Evolutionary conservation across 2,329 filamentous ascomycete species (phyloP), one percentile per base, ranked within the genome.

Genomic region (Drechslerella coelobrocha): DNA sequence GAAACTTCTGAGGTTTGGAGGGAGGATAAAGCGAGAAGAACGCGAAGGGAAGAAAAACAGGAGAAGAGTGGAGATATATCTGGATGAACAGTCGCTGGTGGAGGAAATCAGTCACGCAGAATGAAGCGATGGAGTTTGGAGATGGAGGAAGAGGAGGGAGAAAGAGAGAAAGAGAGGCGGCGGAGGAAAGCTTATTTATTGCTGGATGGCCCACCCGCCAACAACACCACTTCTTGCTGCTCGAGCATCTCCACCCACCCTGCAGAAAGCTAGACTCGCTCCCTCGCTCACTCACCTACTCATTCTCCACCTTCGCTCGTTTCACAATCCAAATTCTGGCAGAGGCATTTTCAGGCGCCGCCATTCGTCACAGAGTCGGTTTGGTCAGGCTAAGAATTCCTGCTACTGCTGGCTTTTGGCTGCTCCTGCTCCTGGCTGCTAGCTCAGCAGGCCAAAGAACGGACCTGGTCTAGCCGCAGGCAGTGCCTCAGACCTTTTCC

Each of bases 21-120:
- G 34, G 34, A 39, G 12, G 17, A 10, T 10, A 39, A 39, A 39
- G 17, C 4, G 12, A 14, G 34, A 39, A 45, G n/a, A 43, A 12
- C 39, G 54, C 31, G 24, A 27, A 61, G 50, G 53, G 41, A 34
- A 54, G 47, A 41, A 10, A 29, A 37, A 45, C 24, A 24, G 37
- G 26, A 45, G 65, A 62, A 69, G 65, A 69, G 65, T 24, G 65
- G 65, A 69, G 56, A 69, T 54, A 43, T 55, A 31, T 51, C 61
- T 37, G 55, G 47, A 26, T n/a, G n/a, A n/a, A n/a, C n/a, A 14
- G 34, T n/a, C 2, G 34, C 12, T n/a, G 34, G 12, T 39, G 5
- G 12, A 39, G 47, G 39, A 57, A 47, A 57, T 21, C n/a, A 37
- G 24, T 27, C 48, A 39, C 2, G 43, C 26, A 24, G 19, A 53